Evolutionary conservation across 139 green algal genomes (phyloP), one percentile per base, ranked within the genome.

Genomic region (Chlamydomonas schloesseri): DNA sequence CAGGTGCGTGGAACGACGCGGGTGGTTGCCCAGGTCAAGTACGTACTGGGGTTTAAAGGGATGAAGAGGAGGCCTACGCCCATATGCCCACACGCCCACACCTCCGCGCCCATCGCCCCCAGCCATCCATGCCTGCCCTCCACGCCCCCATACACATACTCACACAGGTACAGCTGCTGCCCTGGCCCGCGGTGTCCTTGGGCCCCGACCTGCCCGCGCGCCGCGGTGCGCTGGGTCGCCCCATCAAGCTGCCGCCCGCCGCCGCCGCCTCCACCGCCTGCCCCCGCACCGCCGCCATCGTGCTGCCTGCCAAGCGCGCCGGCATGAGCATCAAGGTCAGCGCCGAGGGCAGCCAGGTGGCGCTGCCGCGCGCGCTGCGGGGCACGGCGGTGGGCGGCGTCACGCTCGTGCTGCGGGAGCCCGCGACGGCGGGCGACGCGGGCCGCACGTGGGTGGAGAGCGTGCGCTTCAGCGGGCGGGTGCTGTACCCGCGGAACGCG

Each of bases 171-270:
- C n/a, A 28, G 29, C 29, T 80, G 50, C 50, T 80, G 47, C 73
- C 73, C 50, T 80, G 73, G 73, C 73, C 73, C n/a, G 73, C 73
- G 13, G 73, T 67, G 28, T 37, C 62, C 50, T 47, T 80, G 0
- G 11, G 34, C 21, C 23, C 28, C 13, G 28, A 8, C 24, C 73
- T 80, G 13, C n/a, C 50, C 29, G 47, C 73, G 10, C 50, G 47
- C 23, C 18, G 28, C 1, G 73, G 73, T 4, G 29, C 47, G 42
- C 13, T 80, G n/a, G 73, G 73, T 0, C 29, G 65, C 1, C 53
- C 31, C 28, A 46, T 78, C 42, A 64, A 64, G 15, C 10, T 50
- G 29, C 28, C 31, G 3, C 10, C 29, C 73, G 46, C 47, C 47
- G 47, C 10, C 21, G 21, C 18, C 55, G 55, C 55, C 55, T 28